Base-by-base conservation (phyloP, 768 basidiomycete genomes). In the Lentinula detonsa region DNA sequence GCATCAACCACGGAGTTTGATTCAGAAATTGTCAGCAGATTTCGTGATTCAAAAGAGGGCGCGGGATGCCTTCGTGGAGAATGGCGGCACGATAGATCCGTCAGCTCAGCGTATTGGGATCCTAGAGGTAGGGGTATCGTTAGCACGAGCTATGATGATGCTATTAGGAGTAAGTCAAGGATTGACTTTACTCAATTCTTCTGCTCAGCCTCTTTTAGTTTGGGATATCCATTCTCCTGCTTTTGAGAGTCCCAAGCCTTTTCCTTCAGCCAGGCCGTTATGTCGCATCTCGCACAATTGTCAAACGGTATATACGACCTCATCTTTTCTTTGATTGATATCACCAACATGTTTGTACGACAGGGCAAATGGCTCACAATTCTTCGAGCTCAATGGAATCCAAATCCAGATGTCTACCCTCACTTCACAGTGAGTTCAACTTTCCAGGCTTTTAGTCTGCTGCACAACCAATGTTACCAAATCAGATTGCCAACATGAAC, bases 91-190 rank as follows among this genome's bases (percentile, higher is more conserved):
- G 80, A 83, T 60, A 90, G 90, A 69, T 88, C 89, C 15, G 89
- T 85, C 49, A 93, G 87, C 63, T 86, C 92, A 15, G 92, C 89
- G 0, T 93, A 88, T 65, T 94, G 92, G 92, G 91, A 93, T 71
- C 84, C 91, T 2, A 77, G 86, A 60, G 92, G 92, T 3, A 81
- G 88, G 31, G 78, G 83, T 56, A 85, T 94, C 62, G 85, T 93
- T 52, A 92, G 90, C 70, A 94, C 92, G 4, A 86, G 87, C 69
- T 94, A 94, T 65, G 92, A 94, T 64, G 86, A 94, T 73, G 82
- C 80, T 2, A 64, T 94, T 39, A 78, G 90, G 66, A 66, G 92
- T 93, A 45, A 21, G 50, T 52, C 18, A 18, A 2, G 5, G 10
- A 23, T 16, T n/a, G 11, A 33, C 5, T 18, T 11, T 16, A 6